These are phyloP conservation scores for Fusarium circinatum DNA, from an alignment of 2,329 filamentous ascomycete genomes.

Conservation along the genomic window DNA sequence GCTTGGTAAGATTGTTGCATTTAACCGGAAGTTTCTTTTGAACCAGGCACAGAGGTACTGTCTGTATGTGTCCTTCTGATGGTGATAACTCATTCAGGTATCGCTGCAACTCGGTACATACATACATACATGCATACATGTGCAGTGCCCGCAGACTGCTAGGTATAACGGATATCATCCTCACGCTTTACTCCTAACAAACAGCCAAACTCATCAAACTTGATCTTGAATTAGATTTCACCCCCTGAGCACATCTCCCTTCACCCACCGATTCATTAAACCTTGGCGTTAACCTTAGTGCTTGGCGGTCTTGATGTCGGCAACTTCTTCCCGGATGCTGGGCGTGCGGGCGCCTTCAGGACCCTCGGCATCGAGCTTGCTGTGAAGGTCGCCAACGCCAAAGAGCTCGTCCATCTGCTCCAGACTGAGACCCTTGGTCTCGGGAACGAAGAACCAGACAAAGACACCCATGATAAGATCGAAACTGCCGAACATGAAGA, in stretches of 20 bases:
- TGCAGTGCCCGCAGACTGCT: neutral
- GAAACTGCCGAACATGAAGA: slow-evolving; percentile 75
- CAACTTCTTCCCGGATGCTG: slow-evolving; percentile 43
- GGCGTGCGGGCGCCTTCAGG: slow-evolving; percentile 41
- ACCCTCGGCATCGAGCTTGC: slow-evolving; percentile 48
- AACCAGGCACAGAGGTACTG: neutral
- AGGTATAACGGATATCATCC: neutral
- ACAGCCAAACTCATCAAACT: neutral
- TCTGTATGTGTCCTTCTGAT: neutral
- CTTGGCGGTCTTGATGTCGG: slow-evolving; percentile 28
- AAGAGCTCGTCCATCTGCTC: slow-evolving; percentile 76
- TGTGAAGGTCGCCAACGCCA: slow-evolving; percentile 61
- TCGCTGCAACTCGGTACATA: neutral
- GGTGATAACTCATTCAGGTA: neutral
- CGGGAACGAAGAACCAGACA: slow-evolving; percentile 74
- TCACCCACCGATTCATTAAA: neutral
- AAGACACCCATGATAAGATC: slow-evolving; percentile 73
- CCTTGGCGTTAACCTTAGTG: neutral
- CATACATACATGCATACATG: neutral
- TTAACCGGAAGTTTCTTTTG: neutral
- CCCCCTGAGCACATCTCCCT: neutral
- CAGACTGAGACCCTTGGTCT: slow-evolving; percentile 73
- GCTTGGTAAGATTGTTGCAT: neutral
- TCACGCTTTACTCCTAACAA: neutral
- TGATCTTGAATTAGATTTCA: neutral